Conservation (phyloP, 805 yeast genomes). For the Aciculoconidium aculeatum region DNA sequence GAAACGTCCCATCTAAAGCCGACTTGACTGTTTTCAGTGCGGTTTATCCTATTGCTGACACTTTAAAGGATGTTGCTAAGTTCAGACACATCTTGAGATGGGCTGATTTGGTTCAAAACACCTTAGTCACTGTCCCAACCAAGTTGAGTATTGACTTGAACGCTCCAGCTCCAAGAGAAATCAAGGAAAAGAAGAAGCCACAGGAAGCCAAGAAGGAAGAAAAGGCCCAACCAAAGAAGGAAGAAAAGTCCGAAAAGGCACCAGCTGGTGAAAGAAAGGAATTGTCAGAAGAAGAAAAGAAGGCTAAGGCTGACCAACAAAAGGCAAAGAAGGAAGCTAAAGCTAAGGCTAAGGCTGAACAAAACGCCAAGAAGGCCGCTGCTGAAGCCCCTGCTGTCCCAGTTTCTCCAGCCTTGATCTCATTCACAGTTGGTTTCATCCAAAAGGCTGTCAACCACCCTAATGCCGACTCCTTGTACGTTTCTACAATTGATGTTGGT, state of each 20-base stretch:
- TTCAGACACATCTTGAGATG: slow-evolving; percentile 88
- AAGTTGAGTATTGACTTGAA: slow-evolving; percentile 53
- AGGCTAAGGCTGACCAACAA: slow-evolving; percentile 48
- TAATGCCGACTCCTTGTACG: slow-evolving; percentile 93
- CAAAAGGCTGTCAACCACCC: slow-evolving; percentile 97
- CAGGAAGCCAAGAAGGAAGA: slow-evolving; percentile 21
- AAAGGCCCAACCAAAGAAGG: slow-evolving; percentile 16
- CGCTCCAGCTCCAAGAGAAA: slow-evolving; percentile 67
- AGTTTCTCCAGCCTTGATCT: slow-evolving; percentile 79
- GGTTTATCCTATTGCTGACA: slow-evolving; percentile 53
- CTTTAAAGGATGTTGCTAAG: slow-evolving; percentile 49
- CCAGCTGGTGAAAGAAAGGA: slow-evolving; percentile 21
- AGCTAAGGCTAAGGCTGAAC: slow-evolving; percentile 54
- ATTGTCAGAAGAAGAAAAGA: slow-evolving; percentile 38
- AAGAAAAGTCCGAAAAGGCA: slow-evolving; percentile 33
- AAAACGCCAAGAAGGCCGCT: slow-evolving; percentile 41
- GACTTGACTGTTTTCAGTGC: slow-evolving; percentile 68
- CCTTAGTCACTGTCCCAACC: slow-evolving; percentile 50
- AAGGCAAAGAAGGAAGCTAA: slow-evolving; percentile 60
- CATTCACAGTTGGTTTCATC: slow-evolving; percentile 92
- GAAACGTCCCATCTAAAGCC: slow-evolving; percentile 58
- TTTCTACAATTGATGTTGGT: slow-evolving; percentile 94
- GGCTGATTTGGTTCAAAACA: slow-evolving; percentile 81
- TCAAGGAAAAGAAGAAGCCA: slow-evolving; percentile 55
- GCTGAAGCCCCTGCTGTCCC: slow-evolving; percentile 53